Base-by-base conservation (phyloP, 2,329 filamentous ascomycete species). In the Stagonosporopsis tanaceti region DNA sequence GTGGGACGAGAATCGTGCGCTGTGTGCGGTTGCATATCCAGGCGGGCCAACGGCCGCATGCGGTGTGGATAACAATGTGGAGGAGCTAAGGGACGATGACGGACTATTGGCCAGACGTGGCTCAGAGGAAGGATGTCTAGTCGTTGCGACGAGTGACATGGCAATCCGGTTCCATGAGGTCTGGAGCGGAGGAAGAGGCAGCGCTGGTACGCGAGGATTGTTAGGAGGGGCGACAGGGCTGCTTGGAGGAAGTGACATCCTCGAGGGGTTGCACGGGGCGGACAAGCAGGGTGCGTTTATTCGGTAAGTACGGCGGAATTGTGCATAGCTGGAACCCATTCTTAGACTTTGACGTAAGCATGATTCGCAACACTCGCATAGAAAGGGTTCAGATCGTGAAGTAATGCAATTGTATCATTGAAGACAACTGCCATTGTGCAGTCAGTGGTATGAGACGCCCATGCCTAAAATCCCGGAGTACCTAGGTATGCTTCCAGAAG, bases 141-240 rank as follows among this genome's bases (percentile, higher is more conserved):
- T 97, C 17, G 90, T 99, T 50, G 94, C 93, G 15, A 90, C 92
- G 40, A 97, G 93, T 71, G 93, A 98, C 77, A 89, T 92, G 72
- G 96, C 87, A 66, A 90, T 98, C 76, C 95, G 95, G 72, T 98
- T 98, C 69, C 93, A 98, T 75, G 93, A 98, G 78, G 87, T 99
- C 11, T 98, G 93, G 95, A 84, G 85, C n/a, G 84, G 85, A 65
- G 88, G 58, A 39, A 51, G 52, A 9, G 59, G 61, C 5, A 57
- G 53, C 47, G 85, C 68, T 84, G 82, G 20, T 76, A 80, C 22
- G 75, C 80, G 48, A 81, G 81, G 79, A 39, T 87, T 90, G 2
- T 80, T 63, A 39, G 60, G 62, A 6, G 58, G 30, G n/a, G 45
- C 53, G 11, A 39, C 60, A 34, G 79, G 79, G 1, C 57, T 91